phyloP scores from a whole-genome alignment of 2,329 filamentous ascomycete genomes.

The Chaetomium strumarium region DNA sequence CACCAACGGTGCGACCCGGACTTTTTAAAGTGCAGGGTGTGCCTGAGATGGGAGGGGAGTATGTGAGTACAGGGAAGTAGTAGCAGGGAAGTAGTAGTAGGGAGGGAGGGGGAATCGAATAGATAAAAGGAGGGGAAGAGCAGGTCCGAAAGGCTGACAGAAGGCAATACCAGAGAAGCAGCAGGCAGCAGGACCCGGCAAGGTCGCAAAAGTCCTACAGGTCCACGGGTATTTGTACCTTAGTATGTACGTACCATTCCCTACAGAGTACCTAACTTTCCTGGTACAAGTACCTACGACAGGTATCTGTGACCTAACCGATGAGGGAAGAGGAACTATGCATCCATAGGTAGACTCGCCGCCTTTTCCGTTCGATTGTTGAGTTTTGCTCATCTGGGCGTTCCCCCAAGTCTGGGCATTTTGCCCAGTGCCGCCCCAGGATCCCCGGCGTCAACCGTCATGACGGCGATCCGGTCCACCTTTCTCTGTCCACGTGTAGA shows the following conservation, averaged over 20 bases:
- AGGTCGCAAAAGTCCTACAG: slow-evolving; percentile 1
- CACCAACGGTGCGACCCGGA: slow-evolving; percentile 9
- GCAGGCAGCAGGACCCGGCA: background rate
- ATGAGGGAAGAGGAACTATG: background rate
- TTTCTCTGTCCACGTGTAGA: slow-evolving; percentile 7
- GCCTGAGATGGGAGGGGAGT: background rate
- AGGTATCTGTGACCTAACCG: background rate
- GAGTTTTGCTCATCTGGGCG: background rate
- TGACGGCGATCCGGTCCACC: background rate
- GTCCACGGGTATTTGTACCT: background rate
- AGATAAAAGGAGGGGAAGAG: background rate
- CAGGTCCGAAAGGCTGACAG: background rate
- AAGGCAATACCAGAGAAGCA: slow-evolving; percentile 3
- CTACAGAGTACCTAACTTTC: too few relatives aligned
- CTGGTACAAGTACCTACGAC: background rate
- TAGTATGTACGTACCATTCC: too few relatives aligned
- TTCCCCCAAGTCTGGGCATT: background rate
- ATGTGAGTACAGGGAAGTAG: background rate
- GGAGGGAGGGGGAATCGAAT: background rate
- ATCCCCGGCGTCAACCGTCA: background rate
- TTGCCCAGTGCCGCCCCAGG: background rate
- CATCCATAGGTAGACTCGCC: background rate
- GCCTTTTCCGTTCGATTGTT: slow-evolving; percentile 5
- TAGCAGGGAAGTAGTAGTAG: background rate
- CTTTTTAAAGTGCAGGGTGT: slow-evolving; percentile 6